Base-by-base conservation (phyloP, 1,284 basidiomycete species). In the Rhodotorula sp. region DNA sequence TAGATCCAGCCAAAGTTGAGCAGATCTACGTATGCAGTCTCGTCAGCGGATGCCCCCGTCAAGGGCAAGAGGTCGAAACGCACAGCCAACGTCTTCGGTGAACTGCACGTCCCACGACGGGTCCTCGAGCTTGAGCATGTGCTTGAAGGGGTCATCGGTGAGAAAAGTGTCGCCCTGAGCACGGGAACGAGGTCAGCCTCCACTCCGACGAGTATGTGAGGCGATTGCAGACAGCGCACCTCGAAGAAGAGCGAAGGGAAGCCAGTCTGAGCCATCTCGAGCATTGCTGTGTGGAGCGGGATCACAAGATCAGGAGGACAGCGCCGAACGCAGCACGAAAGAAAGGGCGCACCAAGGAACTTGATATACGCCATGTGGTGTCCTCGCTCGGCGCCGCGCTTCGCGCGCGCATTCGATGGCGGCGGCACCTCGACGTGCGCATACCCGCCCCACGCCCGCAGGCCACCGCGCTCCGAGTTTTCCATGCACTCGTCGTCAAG, bases 1-100 rank as follows among this genome's bases (percentile, higher is more conserved):
- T 44, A 59, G n/a, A 66, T 59, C 64, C 64, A 66, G 42, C 64
- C 64, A 19, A 59, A 66, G 55, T 66, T 66, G 42, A 66, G 41
- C 7, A 49, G 49, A 34, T 12, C 54, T 7, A 9, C 27, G 27
- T 34, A 34, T 2, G 34, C 34, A 34, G 34, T 34, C 34, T 34
- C 34, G 34, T 34, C 27, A 55, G 27, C 54, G 27, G 13, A 7
- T 17, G 53, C 7, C 27, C 1, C 16, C 16, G 3, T 0, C 17
- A 17, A n/a, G 34, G 27, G 16, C 13, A 7, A 0, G 54, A 41
- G 12, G 17, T 8, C 7, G 16, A 1, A 14, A 27, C 54, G 54
- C 34, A 55, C 61, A 64, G 27, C 50, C 50, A 44, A 53, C 25
- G 46, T 66, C 64, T 23, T 66, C 64, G 21, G 64, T 66, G 56